Evolutionary conservation across 108 stramenopile genomes (phyloP).

Genomic region (Seminavis robusta): DNA sequence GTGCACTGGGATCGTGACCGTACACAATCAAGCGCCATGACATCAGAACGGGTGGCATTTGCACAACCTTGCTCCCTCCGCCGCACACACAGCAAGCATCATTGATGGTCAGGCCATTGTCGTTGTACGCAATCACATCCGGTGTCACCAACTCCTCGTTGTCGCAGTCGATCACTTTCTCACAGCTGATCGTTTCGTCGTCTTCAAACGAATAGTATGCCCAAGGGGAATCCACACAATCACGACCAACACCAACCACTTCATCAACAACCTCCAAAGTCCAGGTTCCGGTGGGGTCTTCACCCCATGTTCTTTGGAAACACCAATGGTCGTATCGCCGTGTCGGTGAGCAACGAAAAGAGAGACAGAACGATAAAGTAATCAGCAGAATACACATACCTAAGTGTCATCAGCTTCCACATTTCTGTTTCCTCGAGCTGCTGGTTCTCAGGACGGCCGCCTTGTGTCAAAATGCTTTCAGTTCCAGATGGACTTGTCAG

Average conservation of each 20-base stretch:
- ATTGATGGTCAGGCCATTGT: background rate
- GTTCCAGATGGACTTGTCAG: conserved; percentile 33
- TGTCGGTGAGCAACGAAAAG: too few relatives aligned
- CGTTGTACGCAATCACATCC: too few relatives aligned
- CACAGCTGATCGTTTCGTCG: too few relatives aligned
- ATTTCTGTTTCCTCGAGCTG: conserved; percentile 3
- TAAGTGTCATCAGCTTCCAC: conserved; percentile 41
- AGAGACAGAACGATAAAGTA: too few relatives aligned
- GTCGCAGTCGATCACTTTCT: too few relatives aligned
- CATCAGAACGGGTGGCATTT: conserved; percentile 6
- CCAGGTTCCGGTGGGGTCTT: conserved; percentile 29
- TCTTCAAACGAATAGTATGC: too few relatives aligned
- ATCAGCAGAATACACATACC: too few relatives aligned
- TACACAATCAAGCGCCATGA: conserved; percentile 33
- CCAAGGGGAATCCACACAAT: background rate
- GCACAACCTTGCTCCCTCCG: conserved; percentile 1
- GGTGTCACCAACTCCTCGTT: too few relatives aligned
- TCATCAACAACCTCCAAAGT: conserved; percentile 18
- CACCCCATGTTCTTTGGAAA: conserved; percentile 49
- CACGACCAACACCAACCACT: conserved; percentile 3
- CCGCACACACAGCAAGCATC: conserved; percentile 38
- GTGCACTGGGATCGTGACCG: too few relatives aligned
- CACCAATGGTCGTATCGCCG: too few relatives aligned
- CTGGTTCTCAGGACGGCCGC: conserved; percentile 18
- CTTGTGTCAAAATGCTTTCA: conserved; percentile 17